phyloP scores from a whole-genome alignment of 2,329 filamentous ascomycete species.

The Thermothelomyces thermophilus region DNA sequence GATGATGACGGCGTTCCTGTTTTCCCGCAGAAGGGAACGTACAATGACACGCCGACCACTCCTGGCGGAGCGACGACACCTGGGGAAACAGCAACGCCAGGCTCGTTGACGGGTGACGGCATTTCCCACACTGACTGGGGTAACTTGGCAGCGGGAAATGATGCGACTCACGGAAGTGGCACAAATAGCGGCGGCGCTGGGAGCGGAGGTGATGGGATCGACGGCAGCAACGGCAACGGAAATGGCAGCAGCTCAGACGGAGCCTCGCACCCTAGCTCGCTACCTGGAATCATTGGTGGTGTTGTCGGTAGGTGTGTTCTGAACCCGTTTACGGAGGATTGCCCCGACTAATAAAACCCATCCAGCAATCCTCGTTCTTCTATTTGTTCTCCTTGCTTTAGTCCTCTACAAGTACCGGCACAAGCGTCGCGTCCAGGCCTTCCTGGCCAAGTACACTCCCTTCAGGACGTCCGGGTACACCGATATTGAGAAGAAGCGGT shows the following conservation, averaged over 20 bases:
- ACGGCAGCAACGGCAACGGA: no score
- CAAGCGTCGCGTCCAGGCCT: conserved; percentile 19
- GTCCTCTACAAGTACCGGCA: conserved; percentile 24
- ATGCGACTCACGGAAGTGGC: not conserved
- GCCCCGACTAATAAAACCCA: not conserved
- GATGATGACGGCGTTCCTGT: not conserved
- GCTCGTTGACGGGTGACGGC: not conserved
- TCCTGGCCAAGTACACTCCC: conserved; percentile 22
- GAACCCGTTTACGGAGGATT: not conserved
- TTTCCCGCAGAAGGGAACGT: not conserved
- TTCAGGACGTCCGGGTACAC: conserved; percentile 21
- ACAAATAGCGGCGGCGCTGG: not conserved
- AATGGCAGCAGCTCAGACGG: not conserved
- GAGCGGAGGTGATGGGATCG: not conserved
- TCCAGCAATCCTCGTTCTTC: conserved; percentile 10
- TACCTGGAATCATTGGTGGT: conserved; percentile 17
- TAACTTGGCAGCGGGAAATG: not conserved
- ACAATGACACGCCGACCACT: not conserved
- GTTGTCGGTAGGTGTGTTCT: conserved; percentile 16
- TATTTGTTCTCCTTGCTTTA: conserved; percentile 19
- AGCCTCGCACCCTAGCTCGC: conserved; percentile 4
- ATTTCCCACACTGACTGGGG: not conserved
- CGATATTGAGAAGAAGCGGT: conserved; percentile 18
- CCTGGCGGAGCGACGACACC: not conserved
- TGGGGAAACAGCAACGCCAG: not conserved